Evolutionary conservation across 2,329 filamentous ascomycete genomes (phyloP), one percentile per base, ranked within the genome.

Genomic region (Pseudocercospora fijiensis): DNA sequence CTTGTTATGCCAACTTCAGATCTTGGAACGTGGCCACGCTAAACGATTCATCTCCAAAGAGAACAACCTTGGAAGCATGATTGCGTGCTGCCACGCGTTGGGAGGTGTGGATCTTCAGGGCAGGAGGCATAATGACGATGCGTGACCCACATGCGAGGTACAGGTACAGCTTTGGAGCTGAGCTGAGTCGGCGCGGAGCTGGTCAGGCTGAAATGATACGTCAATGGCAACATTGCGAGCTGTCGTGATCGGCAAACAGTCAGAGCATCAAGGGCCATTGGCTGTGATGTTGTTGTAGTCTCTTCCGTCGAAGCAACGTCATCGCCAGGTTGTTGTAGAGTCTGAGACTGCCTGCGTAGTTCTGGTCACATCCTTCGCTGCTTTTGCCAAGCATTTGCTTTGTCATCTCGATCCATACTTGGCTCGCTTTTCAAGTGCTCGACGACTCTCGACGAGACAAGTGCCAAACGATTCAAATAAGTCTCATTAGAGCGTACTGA

Each of bases 1-100:
- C 24, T 57, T 41, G 11, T 41, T 27, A 41, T 63, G 57, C 61
- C 61, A 63, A 57, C 57, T 63, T 63, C 41, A 30, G 51, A 53
- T 24, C 49, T 53, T 26, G 49, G 49, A 53, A 53, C 13, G 13
- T 53, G 22, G 49, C 18, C 16, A 28, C 24, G 24, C 24, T n/a
- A 53, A 53, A n/a, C 49, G 37, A 41, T 41, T 41, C 37, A 33
- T 33, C 30, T 33, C 30, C 30, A 33, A 33, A 37, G 3, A 37
- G 33, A 37, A 13, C 37, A 41, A n/a, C n/a, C n/a, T n/a, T n/a
- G n/a, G n/a, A n/a, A 41, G 37, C 16, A 18, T 41, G 4, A 41
- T 41, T 41, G 37, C 37, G 37, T n/a, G 18, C 18, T 13, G 16
- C 37, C 37, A n/a, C 49, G 22, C 11, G 45, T 49, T n/a, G 16